A percentile compares a stretch with the other conserved stretches of the same genome.
These are phyloP conservation scores for Pseudonitzschia pungens DNA, from an alignment of 108 stramenopile species.

Conservation along the genomic window DNA sequence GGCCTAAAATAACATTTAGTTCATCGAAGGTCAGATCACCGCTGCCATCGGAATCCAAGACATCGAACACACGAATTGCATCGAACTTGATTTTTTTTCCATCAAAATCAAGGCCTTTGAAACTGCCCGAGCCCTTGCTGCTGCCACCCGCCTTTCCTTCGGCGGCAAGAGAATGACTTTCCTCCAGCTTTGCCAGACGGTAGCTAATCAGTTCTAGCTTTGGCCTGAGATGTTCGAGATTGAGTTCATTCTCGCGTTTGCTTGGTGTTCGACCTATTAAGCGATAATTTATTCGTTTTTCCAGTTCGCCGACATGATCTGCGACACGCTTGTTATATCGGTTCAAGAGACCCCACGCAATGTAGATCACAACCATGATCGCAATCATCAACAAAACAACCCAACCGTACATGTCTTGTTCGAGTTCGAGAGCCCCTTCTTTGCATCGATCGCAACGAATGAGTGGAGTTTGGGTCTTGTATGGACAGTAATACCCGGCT, in stretches of 20 bases:
- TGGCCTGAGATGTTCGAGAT: constrained; percentile 33
- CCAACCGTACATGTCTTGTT: constrained; percentile 25
- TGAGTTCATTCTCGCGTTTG: neutral
- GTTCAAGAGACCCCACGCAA: neutral
- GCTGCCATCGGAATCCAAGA: constrained; percentile 31
- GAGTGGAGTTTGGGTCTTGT: constrained; percentile 22
- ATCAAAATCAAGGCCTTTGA: neutral
- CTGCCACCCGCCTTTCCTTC: neutral
- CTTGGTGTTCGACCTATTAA: neutral
- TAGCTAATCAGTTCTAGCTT: constrained; percentile 37
- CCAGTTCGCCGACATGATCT: constrained; percentile 3
- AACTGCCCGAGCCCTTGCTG: neutral
- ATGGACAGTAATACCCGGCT: constrained; percentile 28
- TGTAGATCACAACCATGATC: neutral
- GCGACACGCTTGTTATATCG: constrained; percentile 9
- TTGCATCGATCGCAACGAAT: constrained; percentile 19
- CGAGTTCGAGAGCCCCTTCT: constrained; percentile 21
- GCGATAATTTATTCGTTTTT: neutral
- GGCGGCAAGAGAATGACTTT: neutral
- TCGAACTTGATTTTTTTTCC: constrained; percentile 33
- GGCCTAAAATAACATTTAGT: constrained; percentile 38
- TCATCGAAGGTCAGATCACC: constrained; percentile 43
- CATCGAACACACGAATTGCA: constrained; percentile 36
- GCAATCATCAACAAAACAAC: constrained; percentile 18
- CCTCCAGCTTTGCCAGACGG: constrained; percentile 31